Base-by-base conservation (phyloP, 768 basidiomycete genomes). In the Amanita thiersii region DNA sequence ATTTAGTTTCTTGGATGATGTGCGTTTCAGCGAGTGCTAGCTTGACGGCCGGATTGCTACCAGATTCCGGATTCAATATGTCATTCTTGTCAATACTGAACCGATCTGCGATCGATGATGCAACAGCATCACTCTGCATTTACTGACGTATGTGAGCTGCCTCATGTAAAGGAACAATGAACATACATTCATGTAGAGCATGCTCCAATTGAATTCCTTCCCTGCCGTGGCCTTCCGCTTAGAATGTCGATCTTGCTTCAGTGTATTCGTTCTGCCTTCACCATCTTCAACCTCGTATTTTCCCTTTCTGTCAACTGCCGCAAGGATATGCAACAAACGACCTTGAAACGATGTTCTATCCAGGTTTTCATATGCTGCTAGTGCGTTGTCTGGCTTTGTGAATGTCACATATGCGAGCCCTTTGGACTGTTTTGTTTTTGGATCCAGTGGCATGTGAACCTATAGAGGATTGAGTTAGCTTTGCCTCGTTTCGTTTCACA, bases 181-280 rank as follows among this genome's bases (percentile, higher is more conserved):
- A 81, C 89, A 62, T 67, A 96, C 94, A 70, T 97, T 98, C 89
- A 97, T 92, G 56, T 92, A 97, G 43, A 98, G 58, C 73, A 91
- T 85, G 39, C 82, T 79, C 91, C 90, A 94, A 58, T 89, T 90
- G 55, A 92, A 91, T 43, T 84, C 85, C 47, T 81, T 80, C 23
- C 82, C 81, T 11, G 85, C 81, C 24, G 56, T 63, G 8, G 74
- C 67, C 58, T 82, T 91, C 44, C 77, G 69, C 54, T 82, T 79
- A 24, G 70, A 70, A 15, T 70, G 61, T 37, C 74, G 75, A 41
- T 79, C 79, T 44, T 79, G 86, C 45, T 88, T 63, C 3, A 77
- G 58, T 19, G 62, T 67, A 47, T 66, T 70, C 44, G 72, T 75
- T 35, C 58, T 62, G 2, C 60, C 64, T 12, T 70, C 65, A 0